These are phyloP conservation scores for Verticillium nubilum DNA, from an alignment of 2,329 filamentous ascomycete genomes.

Conservation along the genomic window DNA sequence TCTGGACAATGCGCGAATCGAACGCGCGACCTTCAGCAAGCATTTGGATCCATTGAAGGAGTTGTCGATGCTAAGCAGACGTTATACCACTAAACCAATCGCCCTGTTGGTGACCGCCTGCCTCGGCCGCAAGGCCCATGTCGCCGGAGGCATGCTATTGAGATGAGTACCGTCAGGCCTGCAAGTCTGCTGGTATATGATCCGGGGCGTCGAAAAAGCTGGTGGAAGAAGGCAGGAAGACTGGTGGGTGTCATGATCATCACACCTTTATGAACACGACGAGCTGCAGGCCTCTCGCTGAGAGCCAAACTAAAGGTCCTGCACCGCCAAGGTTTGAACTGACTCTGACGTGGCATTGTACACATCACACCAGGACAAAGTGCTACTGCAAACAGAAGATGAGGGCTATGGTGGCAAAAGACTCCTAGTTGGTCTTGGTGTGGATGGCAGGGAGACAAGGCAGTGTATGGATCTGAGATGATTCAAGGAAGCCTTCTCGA, in stretches of 20 bases:
- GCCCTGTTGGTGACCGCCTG: neutral
- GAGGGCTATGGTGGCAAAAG: neutral
- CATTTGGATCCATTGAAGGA: neutral
- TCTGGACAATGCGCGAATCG: neutral
- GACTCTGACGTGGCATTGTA: no score
- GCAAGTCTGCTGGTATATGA: no score
- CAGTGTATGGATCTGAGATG: constrained; percentile 13
- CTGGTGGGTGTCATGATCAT: no score
- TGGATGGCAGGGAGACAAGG: constrained; percentile 20
- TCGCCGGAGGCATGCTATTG: no score
- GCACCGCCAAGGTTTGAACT: no score
- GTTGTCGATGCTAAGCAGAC: neutral
- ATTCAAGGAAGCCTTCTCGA: constrained; percentile 19
- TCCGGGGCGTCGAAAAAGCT: no score
- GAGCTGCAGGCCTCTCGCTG: no score
- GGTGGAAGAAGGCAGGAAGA: no score
- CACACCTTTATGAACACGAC: no score
- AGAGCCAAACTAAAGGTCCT: no score
- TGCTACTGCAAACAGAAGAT: neutral
- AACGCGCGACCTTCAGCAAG: neutral
- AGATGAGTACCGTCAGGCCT: no score
- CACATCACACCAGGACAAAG: neutral
- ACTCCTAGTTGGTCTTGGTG: constrained; percentile 31
- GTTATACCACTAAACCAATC: neutral
- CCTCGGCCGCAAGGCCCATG: neutral